Conservation (phyloP, 805 yeast genomes). For the Sungouiozyma ichnusensis region DNA sequence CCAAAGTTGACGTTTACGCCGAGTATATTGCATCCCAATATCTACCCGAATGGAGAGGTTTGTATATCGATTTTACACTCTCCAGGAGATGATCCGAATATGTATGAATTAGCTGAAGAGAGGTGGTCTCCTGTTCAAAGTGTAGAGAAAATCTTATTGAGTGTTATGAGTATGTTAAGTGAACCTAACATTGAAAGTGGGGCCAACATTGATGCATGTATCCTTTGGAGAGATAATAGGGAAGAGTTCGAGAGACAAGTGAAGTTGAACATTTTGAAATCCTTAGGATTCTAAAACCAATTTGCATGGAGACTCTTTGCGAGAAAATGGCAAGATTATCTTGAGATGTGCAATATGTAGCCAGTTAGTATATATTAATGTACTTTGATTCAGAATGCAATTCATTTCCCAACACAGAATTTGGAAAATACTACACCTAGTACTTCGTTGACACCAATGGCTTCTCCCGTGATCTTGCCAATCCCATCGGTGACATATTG, state of each 20-base stretch:
- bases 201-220: conserved; percentile 72
- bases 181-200: conserved; percentile 96
- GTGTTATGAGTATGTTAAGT: conserved; percentile 93
- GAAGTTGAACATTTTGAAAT: conserved; percentile 52
- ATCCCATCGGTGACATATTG: conserved; percentile 71
- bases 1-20: conserved; percentile 70
- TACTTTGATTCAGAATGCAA: conserved; percentile 12
- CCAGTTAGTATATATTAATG: conserved; percentile 30
- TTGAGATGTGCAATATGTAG: no score
- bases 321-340: no score
- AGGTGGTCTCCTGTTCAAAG: conserved; percentile 98
- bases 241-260: conserved; percentile 57
- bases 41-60: conserved; percentile 89
- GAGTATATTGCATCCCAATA: conserved; percentile 84
- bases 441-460: conserved; percentile 82
- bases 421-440: conserved; percentile 83
- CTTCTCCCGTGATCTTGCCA: conserved; percentile 85
- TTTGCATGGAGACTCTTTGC: conserved; percentile 31
- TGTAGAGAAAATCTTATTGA: conserved; percentile 87
- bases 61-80: conserved; percentile 92
- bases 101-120: conserved; percentile 91
- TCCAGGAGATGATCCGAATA: conserved; percentile 95
- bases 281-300: conserved; percentile 48
- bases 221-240: conserved; percentile 83
- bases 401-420: conserved; percentile 85